Conservation (phyloP, 2,329 filamentous ascomycete genomes). For the Colletotrichum endophyticum region DNA sequence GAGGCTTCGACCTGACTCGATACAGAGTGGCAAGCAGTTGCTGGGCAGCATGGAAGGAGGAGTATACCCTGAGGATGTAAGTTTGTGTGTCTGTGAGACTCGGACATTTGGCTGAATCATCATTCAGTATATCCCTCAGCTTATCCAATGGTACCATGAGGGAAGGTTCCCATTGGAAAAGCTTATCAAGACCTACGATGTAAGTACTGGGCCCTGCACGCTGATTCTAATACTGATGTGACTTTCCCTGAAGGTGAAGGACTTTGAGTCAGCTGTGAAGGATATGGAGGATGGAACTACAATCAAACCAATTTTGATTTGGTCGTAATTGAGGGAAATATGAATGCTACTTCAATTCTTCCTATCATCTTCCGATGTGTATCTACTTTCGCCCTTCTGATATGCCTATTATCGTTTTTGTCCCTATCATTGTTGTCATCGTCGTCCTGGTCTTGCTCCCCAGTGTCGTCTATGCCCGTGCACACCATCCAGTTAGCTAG, state of each 20-base stretch:
- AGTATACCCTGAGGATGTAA: background rate
- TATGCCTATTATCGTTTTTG: background rate
- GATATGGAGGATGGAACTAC: background rate
- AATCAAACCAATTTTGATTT: background rate
- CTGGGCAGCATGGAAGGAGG: background rate
- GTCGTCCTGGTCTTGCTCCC: background rate
- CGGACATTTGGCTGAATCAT: background rate
- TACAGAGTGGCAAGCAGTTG: background rate
- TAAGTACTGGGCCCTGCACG: background rate
- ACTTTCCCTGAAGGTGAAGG: background rate
- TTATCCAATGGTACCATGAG: background rate
- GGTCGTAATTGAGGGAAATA: background rate
- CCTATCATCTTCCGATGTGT: fast-evolving
- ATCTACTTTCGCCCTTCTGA: background rate
- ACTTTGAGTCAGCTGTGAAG: background rate
- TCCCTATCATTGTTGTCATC: background rate
- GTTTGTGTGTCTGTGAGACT: background rate
- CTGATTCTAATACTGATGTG: background rate
- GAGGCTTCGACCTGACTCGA: background rate
- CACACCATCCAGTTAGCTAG: background rate
- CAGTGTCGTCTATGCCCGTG: background rate
- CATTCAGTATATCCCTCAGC: background rate
- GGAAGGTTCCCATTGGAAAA: background rate
- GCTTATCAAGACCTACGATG: background rate
- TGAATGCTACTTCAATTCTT: background rate